A percentile compares a stretch with the other conserved stretches of the same genome.
phyloP scores from a whole-genome alignment of 257 asterid genomes.

The Solanum sitiens region DNA sequence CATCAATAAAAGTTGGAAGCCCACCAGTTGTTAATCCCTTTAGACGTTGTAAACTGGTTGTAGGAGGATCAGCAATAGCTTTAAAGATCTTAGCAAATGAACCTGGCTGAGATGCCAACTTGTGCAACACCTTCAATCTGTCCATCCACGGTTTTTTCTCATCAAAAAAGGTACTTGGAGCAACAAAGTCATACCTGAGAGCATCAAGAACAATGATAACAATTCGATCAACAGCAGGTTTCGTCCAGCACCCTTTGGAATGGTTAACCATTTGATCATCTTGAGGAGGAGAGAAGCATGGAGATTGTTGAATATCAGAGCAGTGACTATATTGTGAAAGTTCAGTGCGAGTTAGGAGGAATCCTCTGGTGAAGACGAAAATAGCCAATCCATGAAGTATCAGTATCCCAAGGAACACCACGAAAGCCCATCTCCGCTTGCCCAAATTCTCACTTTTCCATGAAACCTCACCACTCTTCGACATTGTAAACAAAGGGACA shows the following conservation, averaged over 20 bases:
- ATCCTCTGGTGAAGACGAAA: slow-evolving; percentile 72
- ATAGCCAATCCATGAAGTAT: slow-evolving; percentile 57
- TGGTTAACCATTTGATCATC: slow-evolving; percentile 14
- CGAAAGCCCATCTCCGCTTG: slow-evolving; percentile 41
- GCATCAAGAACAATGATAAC: slow-evolving; percentile 88
- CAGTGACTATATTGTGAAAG: slow-evolving; percentile 70
- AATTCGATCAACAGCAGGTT: slow-evolving; percentile 71
- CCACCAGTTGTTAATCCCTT: slow-evolving; percentile 99
- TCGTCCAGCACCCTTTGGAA: slow-evolving; percentile 55
- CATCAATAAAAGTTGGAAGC: slow-evolving; percentile 96
- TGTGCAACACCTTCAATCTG: slow-evolving; percentile 61
- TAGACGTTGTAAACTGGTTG: slow-evolving; percentile 92
- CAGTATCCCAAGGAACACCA: slow-evolving; percentile 43
- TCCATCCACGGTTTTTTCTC: slow-evolving; percentile 98
- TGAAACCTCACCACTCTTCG: neutral
- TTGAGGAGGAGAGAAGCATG: slow-evolving; percentile 41
- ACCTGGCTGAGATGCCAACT: slow-evolving; percentile 49
- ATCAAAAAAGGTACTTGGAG: slow-evolving; percentile 73
- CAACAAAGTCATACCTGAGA: slow-evolving; percentile 91
- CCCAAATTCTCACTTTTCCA: slow-evolving; percentile 37
- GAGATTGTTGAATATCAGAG: slow-evolving; percentile 56
- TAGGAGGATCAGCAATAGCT: slow-evolving; percentile 68
- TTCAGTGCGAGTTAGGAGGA: slow-evolving; percentile 91
- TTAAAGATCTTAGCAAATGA: slow-evolving; percentile 36
- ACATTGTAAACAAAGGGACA: neutral